phyloP scores from a whole-genome alignment of 148 eudicot genomes.

The Persicaria maculosa region DNA sequence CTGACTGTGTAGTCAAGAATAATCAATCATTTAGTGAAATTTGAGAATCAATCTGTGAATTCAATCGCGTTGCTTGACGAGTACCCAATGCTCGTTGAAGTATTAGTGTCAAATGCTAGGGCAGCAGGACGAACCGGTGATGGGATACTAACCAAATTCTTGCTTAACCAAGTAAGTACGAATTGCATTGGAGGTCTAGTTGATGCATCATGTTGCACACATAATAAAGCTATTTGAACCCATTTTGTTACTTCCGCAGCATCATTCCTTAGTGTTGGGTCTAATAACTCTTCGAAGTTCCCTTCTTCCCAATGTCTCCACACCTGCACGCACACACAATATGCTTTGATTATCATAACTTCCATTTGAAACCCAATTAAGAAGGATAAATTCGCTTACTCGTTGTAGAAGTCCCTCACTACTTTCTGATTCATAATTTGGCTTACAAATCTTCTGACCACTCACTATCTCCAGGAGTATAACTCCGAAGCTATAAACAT shows the following conservation, averaged over 20 bases:
- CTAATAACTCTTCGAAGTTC: background rate
- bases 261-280: background rate
- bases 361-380: too few species aligned
- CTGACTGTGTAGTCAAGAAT: too few species aligned
- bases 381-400: too few species aligned
- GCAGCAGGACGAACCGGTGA: background rate
- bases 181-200: background rate
- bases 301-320: background rate
- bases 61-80: background rate
- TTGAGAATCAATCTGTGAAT: background rate
- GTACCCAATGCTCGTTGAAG: background rate
- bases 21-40: background rate
- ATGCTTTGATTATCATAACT: too few species aligned
- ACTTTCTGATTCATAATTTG: too few species aligned
- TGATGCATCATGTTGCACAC: background rate
- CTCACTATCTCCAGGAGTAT: background rate
- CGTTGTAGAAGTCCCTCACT: too few species aligned
- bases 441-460: background rate
- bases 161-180: background rate
- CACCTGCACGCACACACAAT: too few species aligned
- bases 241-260: background rate
- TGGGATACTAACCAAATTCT: background rate
- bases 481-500: constrained; percentile 1
- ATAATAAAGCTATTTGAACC: background rate
- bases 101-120: background rate